phyloP scores from a whole-genome alignment of 2,329 filamentous ascomycete genomes.

The Fusarium subtropicale region DNA sequence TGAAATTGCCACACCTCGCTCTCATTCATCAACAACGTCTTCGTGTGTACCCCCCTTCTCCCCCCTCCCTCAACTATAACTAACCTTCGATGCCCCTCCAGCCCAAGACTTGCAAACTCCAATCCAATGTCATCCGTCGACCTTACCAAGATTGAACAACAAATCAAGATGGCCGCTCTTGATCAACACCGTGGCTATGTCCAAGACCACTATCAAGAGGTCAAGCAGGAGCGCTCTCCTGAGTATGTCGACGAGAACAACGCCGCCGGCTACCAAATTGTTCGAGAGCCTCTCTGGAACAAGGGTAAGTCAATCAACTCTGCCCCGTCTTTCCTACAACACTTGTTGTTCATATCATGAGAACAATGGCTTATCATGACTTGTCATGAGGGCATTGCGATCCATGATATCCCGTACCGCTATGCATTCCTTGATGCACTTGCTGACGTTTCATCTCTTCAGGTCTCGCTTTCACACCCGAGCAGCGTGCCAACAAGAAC shows the following conservation, averaged over 20 bases:
- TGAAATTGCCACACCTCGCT: slow-evolving; percentile 67
- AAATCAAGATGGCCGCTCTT: slow-evolving; percentile 70
- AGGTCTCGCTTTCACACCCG: slow-evolving; percentile 74
- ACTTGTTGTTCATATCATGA: slow-evolving; percentile 30
- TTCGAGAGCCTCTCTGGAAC: slow-evolving; percentile 73
- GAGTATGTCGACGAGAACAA: slow-evolving; percentile 64
- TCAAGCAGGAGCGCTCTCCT: slow-evolving; percentile 65
- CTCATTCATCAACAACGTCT: slow-evolving; percentile 57
- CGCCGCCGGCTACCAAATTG: slow-evolving; percentile 70
- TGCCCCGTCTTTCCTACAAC: slow-evolving; percentile 18
- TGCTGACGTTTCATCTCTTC: slow-evolving; percentile 28
- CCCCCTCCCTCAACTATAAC: slow-evolving; percentile 58
- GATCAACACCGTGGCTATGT: slow-evolving; percentile 71
- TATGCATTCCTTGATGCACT: neutral
- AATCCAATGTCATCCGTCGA: slow-evolving; percentile 70
- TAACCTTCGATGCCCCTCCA: slow-evolving; percentile 63
- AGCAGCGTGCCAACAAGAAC: slow-evolving; percentile 72
- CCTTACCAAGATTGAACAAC: slow-evolving; percentile 66
- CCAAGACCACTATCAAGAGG: slow-evolving; percentile 66
- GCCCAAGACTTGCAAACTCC: slow-evolving; percentile 62
- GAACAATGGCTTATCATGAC: slow-evolving; percentile 8
- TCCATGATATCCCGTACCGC: neutral
- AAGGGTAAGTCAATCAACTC: slow-evolving; percentile 62
- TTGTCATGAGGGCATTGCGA: slow-evolving; percentile 2
- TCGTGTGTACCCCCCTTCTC: slow-evolving; percentile 58